A percentile compares a stretch with the other conserved stretches of the same genome.
These are phyloP conservation scores for Daedaleopsis sinensis DNA, from an alignment of 768 basidiomycete species.

Conservation along the genomic window DNA sequence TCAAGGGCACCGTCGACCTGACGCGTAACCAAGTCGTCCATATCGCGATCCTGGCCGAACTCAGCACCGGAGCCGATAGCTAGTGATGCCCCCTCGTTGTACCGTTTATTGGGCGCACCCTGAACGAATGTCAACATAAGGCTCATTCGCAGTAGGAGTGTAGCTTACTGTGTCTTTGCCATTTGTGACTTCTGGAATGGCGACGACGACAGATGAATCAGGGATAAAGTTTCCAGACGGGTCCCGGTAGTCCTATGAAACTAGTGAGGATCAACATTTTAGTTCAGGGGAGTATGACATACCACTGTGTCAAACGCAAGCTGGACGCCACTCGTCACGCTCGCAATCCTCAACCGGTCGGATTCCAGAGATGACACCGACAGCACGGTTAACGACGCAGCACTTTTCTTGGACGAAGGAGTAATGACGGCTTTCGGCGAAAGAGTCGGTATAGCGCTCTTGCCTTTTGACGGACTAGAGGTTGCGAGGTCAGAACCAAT, in stretches of 20 bases:
- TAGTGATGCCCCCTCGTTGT: constrained; percentile 63
- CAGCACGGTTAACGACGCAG: constrained; percentile 42
- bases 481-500: constrained; percentile 49
- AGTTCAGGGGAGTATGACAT: constrained; percentile 30
- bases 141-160: neutral
- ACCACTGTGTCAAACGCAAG: constrained; percentile 66
- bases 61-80: constrained; percentile 69
- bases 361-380: constrained; percentile 48
- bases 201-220: constrained; percentile 41
- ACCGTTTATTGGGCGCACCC: constrained; percentile 62
- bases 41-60: constrained; percentile 57
- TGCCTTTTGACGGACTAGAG: constrained; percentile 42
- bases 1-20: constrained; percentile 74
- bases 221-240: constrained; percentile 55
- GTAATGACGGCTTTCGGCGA: constrained; percentile 54
- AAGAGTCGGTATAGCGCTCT: constrained; percentile 52
- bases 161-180: constrained; percentile 19
- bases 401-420: constrained; percentile 41
- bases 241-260: constrained; percentile 56
- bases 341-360: constrained; percentile 51
- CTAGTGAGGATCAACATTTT: neutral
- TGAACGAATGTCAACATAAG: constrained; percentile 18
- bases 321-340: constrained; percentile 56
- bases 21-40: constrained; percentile 50
- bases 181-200: constrained; percentile 32